Percentiles rank a stretch among this genome's conserved stretches.
Evolutionary conservation across 2,329 filamentous ascomycete genomes (phyloP).

Genomic region (Bertia moriformis): DNA sequence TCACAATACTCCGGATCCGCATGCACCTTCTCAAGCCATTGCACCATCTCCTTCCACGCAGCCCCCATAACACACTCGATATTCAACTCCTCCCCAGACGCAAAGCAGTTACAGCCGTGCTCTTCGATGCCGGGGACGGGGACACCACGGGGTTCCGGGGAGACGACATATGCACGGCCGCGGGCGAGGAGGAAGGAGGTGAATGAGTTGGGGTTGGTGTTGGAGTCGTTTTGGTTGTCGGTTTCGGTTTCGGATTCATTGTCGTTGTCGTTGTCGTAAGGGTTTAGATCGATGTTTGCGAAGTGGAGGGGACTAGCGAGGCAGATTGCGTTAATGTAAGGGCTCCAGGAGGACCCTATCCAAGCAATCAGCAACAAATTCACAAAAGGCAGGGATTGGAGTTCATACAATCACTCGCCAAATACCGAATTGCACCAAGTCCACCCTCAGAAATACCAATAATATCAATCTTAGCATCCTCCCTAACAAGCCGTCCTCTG

Average conservation of each 20-base stretch:
- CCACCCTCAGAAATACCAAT: background rate
- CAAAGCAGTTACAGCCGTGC: background rate
- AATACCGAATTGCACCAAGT: background rate
- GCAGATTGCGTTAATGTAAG: background rate
- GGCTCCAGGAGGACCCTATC: background rate
- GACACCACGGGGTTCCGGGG: background rate
- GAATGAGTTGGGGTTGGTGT: background rate
- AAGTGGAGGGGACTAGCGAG: background rate
- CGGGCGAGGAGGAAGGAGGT: background rate
- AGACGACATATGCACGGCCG: background rate
- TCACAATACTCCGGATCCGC: too few relatives aligned
- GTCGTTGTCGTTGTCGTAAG: too few relatives aligned
- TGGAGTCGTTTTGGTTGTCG: too few relatives aligned
- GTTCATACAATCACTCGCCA: background rate
- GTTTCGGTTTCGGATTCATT: too few relatives aligned
- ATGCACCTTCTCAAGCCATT: background rate
- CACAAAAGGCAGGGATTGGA: constrained; percentile 1
- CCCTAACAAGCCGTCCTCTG: background rate
- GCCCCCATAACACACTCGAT: background rate
- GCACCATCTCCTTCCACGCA: background rate
- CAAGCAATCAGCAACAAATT: background rate
- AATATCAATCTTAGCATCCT: background rate
- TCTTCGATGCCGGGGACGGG: background rate
- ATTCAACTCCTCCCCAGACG: background rate
- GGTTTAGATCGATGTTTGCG: background rate